Evolutionary conservation across 371 early-diverging fungal species (phyloP), one percentile per base, ranked within the genome.

Genomic region (Mucor mucedo): DNA sequence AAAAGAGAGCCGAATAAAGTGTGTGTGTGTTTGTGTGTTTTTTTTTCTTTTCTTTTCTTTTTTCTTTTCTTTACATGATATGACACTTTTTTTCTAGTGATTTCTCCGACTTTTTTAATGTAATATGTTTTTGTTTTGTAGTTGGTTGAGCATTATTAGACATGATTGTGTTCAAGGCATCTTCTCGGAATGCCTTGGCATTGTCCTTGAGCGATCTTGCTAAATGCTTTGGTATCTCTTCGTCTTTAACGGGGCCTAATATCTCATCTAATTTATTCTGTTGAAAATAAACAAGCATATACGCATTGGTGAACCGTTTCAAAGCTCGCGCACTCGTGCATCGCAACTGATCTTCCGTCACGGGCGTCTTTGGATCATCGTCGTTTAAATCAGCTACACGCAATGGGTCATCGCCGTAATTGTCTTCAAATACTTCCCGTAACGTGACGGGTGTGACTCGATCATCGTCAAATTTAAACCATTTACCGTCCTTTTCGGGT

Each of bases 381-480:
- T 59, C 60, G 13, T 65, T 59, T 39, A 47, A 47, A 33, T 58
- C 52, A 33, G 61, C 47, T 3, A 32, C 32, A 55, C 60, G 49
- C 42, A 52, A 48, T 21, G 62, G 62, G 58, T 93, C 94, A 35
- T 95, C 95, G 35, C 99, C 99, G 80, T 87, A 99, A 72, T 95
- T 95, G 33, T 96, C 97, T 54, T 97, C 95, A 57, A 97, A 83
- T 7, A 96, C 99, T 60, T 99, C 99, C 60, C 85, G 84, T 32
- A 86, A 71, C 0, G 88, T 80, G 5, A 87, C 94, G 14, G 93
- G 94, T 3, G 90, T 89, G 2, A 99, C 99, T 27, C 93, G 84
- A 66, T 96, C 97, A 75, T 99, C 99, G 72, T 99, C 98, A 77
- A 98, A 99, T 57, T 94, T 94, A 50, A 63, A 69, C 96, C 97